Evolutionary conservation across 768 basidiomycete genomes (phyloP).

Genomic region (Hortiboletus flavorubellus): DNA sequence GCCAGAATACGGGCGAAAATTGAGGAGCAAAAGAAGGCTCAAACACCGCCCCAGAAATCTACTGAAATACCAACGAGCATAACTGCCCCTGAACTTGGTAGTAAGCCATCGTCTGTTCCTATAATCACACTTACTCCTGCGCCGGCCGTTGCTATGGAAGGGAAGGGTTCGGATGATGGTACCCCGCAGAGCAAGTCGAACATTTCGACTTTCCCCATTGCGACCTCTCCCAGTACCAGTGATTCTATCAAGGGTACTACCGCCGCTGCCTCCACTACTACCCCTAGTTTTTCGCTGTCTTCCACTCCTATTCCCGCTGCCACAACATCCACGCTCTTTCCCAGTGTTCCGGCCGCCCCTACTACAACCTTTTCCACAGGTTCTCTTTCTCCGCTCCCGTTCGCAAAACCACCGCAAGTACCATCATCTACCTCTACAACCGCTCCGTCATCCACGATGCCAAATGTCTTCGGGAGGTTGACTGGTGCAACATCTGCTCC

Average conservation of each 20-base stretch:
- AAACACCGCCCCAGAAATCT: constrained; percentile 34
- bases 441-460: constrained; percentile 11
- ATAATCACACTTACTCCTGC: constrained; percentile 29
- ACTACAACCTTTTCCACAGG: constrained; percentile 10
- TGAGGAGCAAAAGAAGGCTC: constrained; percentile 43
- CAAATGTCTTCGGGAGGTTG: constrained; percentile 35
- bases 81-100: constrained; percentile 21
- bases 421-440: constrained; percentile 1
- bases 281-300: constrained; percentile 24
- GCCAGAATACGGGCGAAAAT: constrained; percentile 59
- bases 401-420: constrained; percentile 14
- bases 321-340: constrained; percentile 13
- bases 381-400: constrained; percentile 14
- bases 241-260: constrained; percentile 9
- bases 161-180: neutral
- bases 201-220: constrained; percentile 16
- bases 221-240: neutral
- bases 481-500: constrained; percentile 5
- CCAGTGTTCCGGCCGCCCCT: constrained; percentile 6
- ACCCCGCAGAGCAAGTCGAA: constrained; percentile 15
- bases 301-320: constrained; percentile 25
- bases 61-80: constrained; percentile 29
- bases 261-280: constrained; percentile 2
- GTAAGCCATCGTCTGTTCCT: constrained; percentile 23
- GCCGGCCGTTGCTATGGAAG: constrained; percentile 7